Evolutionary conservation across 495 filamentous ascomycete species (phyloP).

Genomic region (Bathelium albidoporum): DNA sequence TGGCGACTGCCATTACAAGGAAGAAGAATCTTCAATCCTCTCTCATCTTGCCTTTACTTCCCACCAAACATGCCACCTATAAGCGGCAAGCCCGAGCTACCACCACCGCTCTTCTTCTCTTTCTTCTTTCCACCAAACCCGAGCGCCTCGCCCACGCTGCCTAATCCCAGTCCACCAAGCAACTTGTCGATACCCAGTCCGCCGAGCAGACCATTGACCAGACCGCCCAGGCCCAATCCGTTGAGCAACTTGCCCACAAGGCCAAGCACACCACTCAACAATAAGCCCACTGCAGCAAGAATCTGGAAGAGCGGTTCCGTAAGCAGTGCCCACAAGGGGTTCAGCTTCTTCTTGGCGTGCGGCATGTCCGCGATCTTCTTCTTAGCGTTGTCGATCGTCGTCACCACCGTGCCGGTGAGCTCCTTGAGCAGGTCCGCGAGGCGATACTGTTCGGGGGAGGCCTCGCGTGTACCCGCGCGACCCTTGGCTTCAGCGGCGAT

Average conservation of each 20-base stretch:
- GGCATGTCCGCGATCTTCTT: constrained; percentile 83
- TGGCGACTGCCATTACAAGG: neutral
- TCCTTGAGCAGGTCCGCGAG: constrained; percentile 80
- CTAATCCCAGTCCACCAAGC: constrained; percentile 62
- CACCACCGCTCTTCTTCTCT: constrained; percentile 31
- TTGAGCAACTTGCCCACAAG: constrained; percentile 73
- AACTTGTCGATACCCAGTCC: constrained; percentile 72
- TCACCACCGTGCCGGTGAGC: constrained; percentile 48
- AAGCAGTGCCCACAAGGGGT: constrained; percentile 74
- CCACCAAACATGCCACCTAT: constrained; percentile 33
- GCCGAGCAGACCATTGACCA: constrained; percentile 69
- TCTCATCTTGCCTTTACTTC: neutral
- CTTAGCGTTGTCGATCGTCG: constrained; percentile 79
- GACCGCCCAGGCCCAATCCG: constrained; percentile 72
- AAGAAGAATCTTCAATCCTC: neutral
- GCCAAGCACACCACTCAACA: constrained; percentile 71
- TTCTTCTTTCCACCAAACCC: constrained; percentile 40
- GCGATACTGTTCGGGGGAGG: constrained; percentile 74
- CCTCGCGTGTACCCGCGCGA: constrained; percentile 68
- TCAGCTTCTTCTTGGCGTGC: constrained; percentile 86
- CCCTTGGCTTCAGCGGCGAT: constrained; percentile 81
- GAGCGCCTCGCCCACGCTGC: constrained; percentile 30
- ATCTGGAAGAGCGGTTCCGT: constrained; percentile 87
- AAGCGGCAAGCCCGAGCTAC: constrained; percentile 24
- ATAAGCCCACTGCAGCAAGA: constrained; percentile 75